Evolutionary conservation across 192 early-diverging fungal species (phyloP).

Genomic region (Thoreauomyces humboldtii): DNA sequence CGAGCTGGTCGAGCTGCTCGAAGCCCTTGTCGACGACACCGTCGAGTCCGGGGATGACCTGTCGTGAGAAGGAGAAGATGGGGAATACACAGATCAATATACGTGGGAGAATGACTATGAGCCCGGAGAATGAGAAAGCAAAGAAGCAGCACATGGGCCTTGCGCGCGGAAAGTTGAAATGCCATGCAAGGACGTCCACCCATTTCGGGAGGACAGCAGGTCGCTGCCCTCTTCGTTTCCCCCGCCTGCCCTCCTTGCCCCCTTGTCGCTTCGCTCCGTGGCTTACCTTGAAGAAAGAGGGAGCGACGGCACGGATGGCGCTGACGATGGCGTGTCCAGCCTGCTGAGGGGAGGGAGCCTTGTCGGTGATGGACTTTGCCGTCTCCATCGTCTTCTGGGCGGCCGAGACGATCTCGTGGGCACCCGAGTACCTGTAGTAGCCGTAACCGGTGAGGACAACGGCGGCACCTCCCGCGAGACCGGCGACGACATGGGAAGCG

Average conservation of each 20-base stretch:
- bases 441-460: slow-evolving; percentile 7
- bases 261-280: too few species aligned
- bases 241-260: too few species aligned
- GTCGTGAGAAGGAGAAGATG: too few species aligned
- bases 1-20: slow-evolving; percentile 14
- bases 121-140: too few species aligned
- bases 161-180: too few species aligned
- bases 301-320: slow-evolving; percentile 8
- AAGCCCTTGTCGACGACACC: slow-evolving; percentile 11
- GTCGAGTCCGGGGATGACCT: slow-evolving; percentile 9
- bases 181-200: too few species aligned
- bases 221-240: too few species aligned
- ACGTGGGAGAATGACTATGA: too few species aligned
- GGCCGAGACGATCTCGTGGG: background rate
- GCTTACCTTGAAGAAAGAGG: background rate
- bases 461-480: slow-evolving; percentile 8
- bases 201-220: too few species aligned
- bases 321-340: slow-evolving; percentile 1
- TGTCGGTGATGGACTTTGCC: background rate
- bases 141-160: too few species aligned
- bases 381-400: slow-evolving; percentile 9
- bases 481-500: slow-evolving; percentile 5
- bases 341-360: background rate
- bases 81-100: too few species aligned
- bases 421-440: slow-evolving; percentile 10